Base-by-base conservation (phyloP, 371 early-diverging fungal genomes). In the Apophysomyces variabilis region DNA sequence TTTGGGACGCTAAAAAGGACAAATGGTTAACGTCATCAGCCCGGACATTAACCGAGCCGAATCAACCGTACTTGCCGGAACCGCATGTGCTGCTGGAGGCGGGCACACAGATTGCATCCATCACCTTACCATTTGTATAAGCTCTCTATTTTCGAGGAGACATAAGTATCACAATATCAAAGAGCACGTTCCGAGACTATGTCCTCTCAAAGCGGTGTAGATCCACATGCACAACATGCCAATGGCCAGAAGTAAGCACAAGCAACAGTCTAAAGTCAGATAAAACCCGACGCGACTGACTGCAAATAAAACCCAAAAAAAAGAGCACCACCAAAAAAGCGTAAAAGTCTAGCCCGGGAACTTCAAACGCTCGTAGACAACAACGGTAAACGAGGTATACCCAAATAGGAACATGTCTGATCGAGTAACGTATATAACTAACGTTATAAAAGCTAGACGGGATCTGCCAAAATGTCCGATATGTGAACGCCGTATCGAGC, bases 401-500 rank as follows among this genome's bases (percentile, higher is more conserved):
- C 32, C 32, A 26, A 26, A 26, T 26, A 26, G 32, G 32, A 26
- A 26, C 32, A 26, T 26, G 3, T 26, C 32, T 26, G 32, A n/a
- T 7, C 9, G 14, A n/a, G 2, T 12, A 7, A 9, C 62, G 0
- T 38, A 36, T 0, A 16, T 39, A 4, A 36, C 43, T 58, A 16
- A 58, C n/a, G 43, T 45, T 37, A 37, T 21, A 38, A 12, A 62
- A 83, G 84, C 80, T 18, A 70, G 67, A 59, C 72, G 75, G 16
- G 77, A 77, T 62, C 62, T 66, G 35, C 76, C 85, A 26, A 84
- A 85, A 71, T 87, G 88, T 66, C 86, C 88, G 7, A 75, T 87
- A 41, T 87, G 88, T 61, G 75, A 79, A 62, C 78, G 81, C 32
- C 77, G 78, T 35, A 81, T 87, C 14, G 75, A 82, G 6, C 80